A percentile compares a stretch with the other conserved stretches of the same genome.
These are phyloP conservation scores for Neurospora pannonica DNA, from an alignment of 495 filamentous ascomycete genomes.

Conservation along the genomic window DNA sequence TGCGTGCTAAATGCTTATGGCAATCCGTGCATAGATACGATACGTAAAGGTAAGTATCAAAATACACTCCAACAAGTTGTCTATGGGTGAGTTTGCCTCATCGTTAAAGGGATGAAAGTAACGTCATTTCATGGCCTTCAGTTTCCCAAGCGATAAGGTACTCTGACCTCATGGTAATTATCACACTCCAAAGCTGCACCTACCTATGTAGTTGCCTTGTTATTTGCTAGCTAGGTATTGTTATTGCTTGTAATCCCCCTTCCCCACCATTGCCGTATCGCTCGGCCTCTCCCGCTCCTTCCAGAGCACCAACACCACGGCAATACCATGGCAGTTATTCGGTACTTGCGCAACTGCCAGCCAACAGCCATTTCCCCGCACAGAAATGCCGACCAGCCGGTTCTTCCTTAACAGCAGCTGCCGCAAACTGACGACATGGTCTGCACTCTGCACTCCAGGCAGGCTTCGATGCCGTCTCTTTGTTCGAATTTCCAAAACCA, in stretches of 20 bases:
- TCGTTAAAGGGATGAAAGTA: background rate
- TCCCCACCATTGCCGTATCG: background rate
- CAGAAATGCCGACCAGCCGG: background rate
- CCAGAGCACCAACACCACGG: background rate
- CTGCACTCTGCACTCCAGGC: background rate
- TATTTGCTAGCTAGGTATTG: background rate
- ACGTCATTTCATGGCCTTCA: background rate
- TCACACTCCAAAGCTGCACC: background rate
- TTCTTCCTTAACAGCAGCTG: background rate
- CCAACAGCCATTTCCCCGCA: background rate
- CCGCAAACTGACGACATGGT: background rate
- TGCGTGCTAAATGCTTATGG: background rate
- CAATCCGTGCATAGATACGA: too few species aligned
- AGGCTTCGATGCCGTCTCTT: background rate
- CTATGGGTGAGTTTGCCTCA: too few species aligned
- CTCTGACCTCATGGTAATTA: background rate
- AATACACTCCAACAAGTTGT: too few species aligned
- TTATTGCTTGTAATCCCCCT: background rate
- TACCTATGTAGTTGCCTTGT: background rate
- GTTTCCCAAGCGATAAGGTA: background rate
- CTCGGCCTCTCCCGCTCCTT: background rate
- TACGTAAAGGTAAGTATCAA: too few species aligned
- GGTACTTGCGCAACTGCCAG: background rate
- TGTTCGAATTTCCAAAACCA: background rate
- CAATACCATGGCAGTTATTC: background rate